Percentiles rank a stretch among this genome's conserved stretches.
phyloP scores from a whole-genome alignment of 805 yeast genomes.

The Monosporozyma yasuniensis region DNA sequence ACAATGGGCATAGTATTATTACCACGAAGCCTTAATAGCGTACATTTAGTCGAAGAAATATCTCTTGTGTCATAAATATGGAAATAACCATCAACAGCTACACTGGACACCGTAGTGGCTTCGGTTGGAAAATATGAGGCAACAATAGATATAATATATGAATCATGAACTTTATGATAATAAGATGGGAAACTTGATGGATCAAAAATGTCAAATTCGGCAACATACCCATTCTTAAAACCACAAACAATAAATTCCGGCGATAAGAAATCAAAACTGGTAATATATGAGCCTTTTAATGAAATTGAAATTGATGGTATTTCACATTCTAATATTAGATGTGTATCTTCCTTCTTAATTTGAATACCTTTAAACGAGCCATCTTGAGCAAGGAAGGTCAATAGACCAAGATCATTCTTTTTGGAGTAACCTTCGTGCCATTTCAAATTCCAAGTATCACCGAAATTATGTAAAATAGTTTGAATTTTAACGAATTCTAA shows the following conservation, averaged over 20 bases:
- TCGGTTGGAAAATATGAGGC: conserved; percentile 32
- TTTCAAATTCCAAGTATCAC: conserved; percentile 33
- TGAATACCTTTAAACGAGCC: conserved; percentile 46
- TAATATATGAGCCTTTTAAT: conserved; percentile 30
- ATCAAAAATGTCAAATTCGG: conserved; percentile 40
- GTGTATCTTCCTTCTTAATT: conserved; percentile 15
- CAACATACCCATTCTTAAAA: conserved; percentile 47
- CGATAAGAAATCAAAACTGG: conserved; percentile 41
- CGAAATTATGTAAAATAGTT: conserved; percentile 34
- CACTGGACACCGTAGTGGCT: conserved; percentile 27
- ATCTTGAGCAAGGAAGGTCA: conserved; percentile 49
- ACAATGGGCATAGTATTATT: conserved; percentile 22
- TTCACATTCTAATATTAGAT: conserved; percentile 8
- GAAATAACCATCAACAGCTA: conserved; percentile 37
- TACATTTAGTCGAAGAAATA: conserved; percentile 23
- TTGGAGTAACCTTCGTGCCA: conserved; percentile 29
- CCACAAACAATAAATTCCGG: conserved; percentile 45
- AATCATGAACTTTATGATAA: conserved; percentile 32
- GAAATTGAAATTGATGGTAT: conserved; percentile 22
- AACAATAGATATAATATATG: conserved; percentile 31
- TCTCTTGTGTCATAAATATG: conserved; percentile 31
- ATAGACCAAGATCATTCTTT: conserved; percentile 30
- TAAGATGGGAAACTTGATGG: conserved; percentile 29
- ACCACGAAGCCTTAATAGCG: conserved; percentile 28
- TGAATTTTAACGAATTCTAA: conserved; percentile 26